Percentiles rank a stretch among this genome's conserved stretches.
phyloP scores from a whole-genome alignment of 2,329 filamentous ascomycete species.

The Scedosporium minutisporum region DNA sequence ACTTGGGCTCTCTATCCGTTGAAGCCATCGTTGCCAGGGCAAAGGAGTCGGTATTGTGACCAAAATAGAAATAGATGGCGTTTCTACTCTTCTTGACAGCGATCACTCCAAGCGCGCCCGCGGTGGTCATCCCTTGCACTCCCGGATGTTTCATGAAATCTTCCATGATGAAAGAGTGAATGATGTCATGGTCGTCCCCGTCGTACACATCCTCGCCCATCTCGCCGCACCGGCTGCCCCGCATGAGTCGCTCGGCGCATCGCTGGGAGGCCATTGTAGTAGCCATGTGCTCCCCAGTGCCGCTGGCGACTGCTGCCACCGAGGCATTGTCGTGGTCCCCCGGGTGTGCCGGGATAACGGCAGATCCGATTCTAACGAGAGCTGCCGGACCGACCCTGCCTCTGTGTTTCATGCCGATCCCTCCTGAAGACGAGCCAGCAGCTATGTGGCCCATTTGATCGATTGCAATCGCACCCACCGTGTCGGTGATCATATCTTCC shows the following conservation, averaged over 20 bases:
- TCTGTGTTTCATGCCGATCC: conserved; percentile 96
- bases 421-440: conserved; percentile 89
- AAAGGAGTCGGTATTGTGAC: conserved; percentile 87
- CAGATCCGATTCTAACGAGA: conserved; percentile 81
- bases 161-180: conserved; percentile 68
- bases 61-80: conserved; percentile 81
- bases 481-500: conserved; percentile 66
- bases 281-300: conserved; percentile 96
- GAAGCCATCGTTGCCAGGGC: conserved; percentile 84
- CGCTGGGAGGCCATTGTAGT: conserved; percentile 84
- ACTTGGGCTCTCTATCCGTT: conserved; percentile 62
- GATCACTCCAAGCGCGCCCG: conserved; percentile 85
- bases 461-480: conserved; percentile 89
- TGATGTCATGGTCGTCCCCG: conserved; percentile 65
- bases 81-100: conserved; percentile 72
- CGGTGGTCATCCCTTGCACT: conserved; percentile 67
- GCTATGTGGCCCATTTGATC: conserved; percentile 81
- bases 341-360: conserved; percentile 68
- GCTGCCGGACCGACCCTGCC: conserved; percentile 89
- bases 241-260: conserved; percentile 78
- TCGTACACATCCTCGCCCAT: conserved; percentile 55
- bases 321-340: conserved; percentile 58
- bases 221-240: conserved; percentile 49
- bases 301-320: conserved; percentile 82
- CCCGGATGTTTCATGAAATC: conserved; percentile 92